phyloP scores from a whole-genome alignment of 441 rosid genomes.

The Cnidoscolus chayamansa region DNA sequence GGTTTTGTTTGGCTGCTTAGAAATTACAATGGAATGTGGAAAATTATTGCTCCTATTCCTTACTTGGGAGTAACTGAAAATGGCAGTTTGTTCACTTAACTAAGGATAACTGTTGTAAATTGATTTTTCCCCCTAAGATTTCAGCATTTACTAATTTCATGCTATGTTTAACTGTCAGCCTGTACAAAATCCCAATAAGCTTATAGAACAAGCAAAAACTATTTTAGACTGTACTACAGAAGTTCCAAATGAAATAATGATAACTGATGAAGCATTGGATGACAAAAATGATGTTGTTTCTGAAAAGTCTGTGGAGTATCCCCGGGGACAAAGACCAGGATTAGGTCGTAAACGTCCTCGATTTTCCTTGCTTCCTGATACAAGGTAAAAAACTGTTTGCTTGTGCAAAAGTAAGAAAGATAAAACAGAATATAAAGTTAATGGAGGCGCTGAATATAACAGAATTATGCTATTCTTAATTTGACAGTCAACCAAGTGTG shows the following conservation, averaged over 20 bases:
- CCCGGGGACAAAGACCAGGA: slow-evolving; percentile 62
- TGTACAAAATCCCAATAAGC: slow-evolving; percentile 42
- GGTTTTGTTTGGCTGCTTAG: background rate
- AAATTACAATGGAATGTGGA: background rate
- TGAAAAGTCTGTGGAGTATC: slow-evolving; percentile 34
- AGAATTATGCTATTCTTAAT: slow-evolving; percentile 8
- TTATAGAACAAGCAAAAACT: slow-evolving; percentile 42
- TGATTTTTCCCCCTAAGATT: background rate
- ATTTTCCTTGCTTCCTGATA: slow-evolving; percentile 61
- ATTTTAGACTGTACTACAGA: slow-evolving; percentile 36
- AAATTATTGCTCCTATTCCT: background rate
- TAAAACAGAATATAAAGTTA: background rate
- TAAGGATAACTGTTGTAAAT: no score
- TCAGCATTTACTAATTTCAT: background rate
- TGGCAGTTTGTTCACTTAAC: background rate
- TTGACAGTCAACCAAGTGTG: slow-evolving; percentile 43
- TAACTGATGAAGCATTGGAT: slow-evolving; percentile 17
- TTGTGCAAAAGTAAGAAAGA: background rate
- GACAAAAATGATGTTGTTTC: slow-evolving; percentile 22
- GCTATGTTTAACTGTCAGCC: slow-evolving; percentile 38
- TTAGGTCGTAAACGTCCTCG: slow-evolving; percentile 57
- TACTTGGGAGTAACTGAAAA: background rate
- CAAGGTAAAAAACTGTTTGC: slow-evolving; percentile 37
- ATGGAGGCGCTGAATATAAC: background rate
- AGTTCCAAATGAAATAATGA: slow-evolving; percentile 24